Base-by-base conservation (phyloP, 352 stramenopile species). In the Globisporangium takayamanum region DNA sequence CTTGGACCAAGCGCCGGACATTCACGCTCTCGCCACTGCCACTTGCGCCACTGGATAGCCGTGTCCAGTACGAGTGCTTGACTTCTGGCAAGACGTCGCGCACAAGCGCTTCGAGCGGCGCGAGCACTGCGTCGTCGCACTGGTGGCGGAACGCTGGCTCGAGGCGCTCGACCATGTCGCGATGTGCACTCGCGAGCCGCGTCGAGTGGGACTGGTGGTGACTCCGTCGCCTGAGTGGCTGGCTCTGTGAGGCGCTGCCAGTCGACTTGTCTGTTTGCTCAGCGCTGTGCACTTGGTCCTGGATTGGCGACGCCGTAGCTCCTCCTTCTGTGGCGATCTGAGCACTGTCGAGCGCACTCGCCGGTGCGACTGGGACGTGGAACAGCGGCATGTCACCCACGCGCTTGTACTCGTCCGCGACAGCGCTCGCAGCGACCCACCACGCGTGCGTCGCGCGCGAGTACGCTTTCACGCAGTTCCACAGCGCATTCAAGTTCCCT, bases 1-100 rank as follows among this genome's bases (percentile, higher is more conserved):
- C 80, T 26, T 83, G 74, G 2, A 78, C 59, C 20, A 91, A 25
- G 1, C 78, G 65, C 10, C 76, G 74, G 12, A 74, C 57, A 15
- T 80, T 78, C 8, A 70, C 60, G 20, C 49, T 63, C 11, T 66
- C 47, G n/a, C 33, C 48, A 14, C n/a, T 53, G 15, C 46, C 25
- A 33, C 33, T 41, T n/a, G 33, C 52, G 5, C 60, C 39, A 16
- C 63, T 72, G 15, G 68, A 67, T 10, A 78, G 66, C 1, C 80
- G 68, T 15, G 75, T 87, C 83, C 83, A 93, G 60, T 88, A 91
- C 37, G 80, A 78, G 48, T 91, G 73, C 56, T 91, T 89, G 25
- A 93, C 70, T 44, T 93, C 83, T 0, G 79, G 78, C 3, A 93
- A 36, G 2, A 89, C 52, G 2, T 83, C 71, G 22, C 64, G 67